A percentile compares a stretch with the other conserved stretches of the same genome.
These are phyloP conservation scores for Inga leiocalycina DNA, from an alignment of 306 rosid species.

Conservation along the genomic window DNA sequence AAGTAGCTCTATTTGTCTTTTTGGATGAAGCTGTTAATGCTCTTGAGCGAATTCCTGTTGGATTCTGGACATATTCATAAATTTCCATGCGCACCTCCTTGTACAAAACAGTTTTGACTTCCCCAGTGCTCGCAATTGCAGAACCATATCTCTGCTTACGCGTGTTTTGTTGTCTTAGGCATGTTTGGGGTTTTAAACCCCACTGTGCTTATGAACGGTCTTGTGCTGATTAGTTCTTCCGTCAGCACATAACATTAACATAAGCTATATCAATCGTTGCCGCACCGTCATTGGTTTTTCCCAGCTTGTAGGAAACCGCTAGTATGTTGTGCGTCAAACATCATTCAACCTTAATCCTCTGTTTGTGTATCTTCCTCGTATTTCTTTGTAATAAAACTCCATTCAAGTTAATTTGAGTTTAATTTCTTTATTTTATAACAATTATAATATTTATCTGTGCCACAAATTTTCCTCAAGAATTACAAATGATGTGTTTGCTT, in stretches of 20 bases:
- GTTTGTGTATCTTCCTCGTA: neutral
- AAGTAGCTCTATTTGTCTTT: neutral
- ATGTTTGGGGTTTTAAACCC: neutral
- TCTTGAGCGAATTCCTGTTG: neutral
- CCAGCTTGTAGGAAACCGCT: conserved; percentile 11
- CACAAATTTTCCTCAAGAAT: neutral
- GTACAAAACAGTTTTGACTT: neutral
- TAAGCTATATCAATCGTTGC: conserved; percentile 64
- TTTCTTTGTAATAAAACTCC: neutral
- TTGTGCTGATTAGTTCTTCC: conserved; percentile 48
- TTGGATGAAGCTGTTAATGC: neutral
- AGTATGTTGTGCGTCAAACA: conserved; percentile 41
- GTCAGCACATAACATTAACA: conserved; percentile 62
- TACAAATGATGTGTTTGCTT: neutral
- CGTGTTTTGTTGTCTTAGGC: neutral
- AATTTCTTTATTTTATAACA: neutral
- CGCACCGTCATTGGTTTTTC: conserved; percentile 20
- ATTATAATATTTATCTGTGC: neutral
- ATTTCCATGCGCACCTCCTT: neutral
- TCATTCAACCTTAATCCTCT: conserved; percentile 16
- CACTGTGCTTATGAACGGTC: conserved; percentile 77
- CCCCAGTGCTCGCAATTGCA: neutral
- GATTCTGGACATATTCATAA: neutral
- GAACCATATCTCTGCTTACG: neutral
- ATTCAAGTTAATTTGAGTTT: neutral